Conservation (phyloP, 306 rosid genomes). For the Begonia peltatifolia region DNA sequence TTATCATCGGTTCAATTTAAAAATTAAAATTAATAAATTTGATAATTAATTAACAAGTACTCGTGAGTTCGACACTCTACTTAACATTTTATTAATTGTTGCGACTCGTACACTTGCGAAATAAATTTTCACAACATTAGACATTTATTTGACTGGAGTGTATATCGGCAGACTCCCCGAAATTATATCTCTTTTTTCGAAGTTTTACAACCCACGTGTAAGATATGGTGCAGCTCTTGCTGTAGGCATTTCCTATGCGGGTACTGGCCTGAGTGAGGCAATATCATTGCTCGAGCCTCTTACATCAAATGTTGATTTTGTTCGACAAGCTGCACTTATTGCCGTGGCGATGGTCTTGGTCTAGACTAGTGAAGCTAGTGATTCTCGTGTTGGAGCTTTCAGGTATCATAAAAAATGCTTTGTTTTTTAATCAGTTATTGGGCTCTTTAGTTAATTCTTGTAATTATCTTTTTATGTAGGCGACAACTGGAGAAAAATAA, state of each 20-base stretch:
- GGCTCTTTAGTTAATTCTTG: background rate
- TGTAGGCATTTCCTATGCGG: slow-evolving; percentile 96
- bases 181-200: slow-evolving; percentile 83
- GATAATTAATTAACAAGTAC: too few species aligned
- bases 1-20: too few species aligned
- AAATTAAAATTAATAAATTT: too few species aligned
- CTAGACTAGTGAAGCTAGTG: slow-evolving; percentile 92
- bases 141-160: too few species aligned
- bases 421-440: background rate
- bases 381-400: slow-evolving; percentile 90
- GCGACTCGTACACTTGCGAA: too few species aligned
- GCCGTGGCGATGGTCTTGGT: slow-evolving; percentile 99
- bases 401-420: slow-evolving; percentile 27
- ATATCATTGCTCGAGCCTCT: slow-evolving; percentile 92
- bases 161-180: slow-evolving; percentile 65
- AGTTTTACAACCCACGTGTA: slow-evolving; percentile 96
- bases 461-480: slow-evolving; percentile 27
- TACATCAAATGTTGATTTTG: slow-evolving; percentile 96
- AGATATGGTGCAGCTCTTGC: slow-evolving; percentile 99
- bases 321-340: slow-evolving; percentile 95
- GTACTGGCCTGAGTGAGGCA: slow-evolving; percentile 96
- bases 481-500: slow-evolving; percentile 94
- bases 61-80: too few species aligned
- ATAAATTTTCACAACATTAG: too few species aligned
- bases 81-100: too few species aligned